A percentile compares a stretch with the other conserved stretches of the same genome.
phyloP scores from a whole-genome alignment of 805 yeast species.

The Phaffomyces thermotolerans region DNA sequence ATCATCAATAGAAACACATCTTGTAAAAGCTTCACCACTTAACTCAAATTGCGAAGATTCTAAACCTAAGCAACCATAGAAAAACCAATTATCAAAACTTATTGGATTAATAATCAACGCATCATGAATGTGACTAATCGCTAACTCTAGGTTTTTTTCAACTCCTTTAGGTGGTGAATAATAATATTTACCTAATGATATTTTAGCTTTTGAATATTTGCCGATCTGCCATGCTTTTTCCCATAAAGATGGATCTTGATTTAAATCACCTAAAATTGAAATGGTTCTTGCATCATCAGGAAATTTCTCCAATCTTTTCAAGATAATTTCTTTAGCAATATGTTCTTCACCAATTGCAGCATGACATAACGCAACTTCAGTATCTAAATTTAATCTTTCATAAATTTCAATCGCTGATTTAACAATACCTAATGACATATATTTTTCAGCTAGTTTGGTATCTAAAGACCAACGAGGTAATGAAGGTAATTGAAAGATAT shows the following conservation, averaged over 20 bases:
- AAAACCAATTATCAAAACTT: slow-evolving; percentile 77
- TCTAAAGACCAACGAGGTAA: slow-evolving; percentile 86
- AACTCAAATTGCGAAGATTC: slow-evolving; percentile 62
- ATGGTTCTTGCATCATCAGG: slow-evolving; percentile 80
- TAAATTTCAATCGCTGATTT: slow-evolving; percentile 87
- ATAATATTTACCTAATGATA: slow-evolving; percentile 67
- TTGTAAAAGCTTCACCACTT: slow-evolving; percentile 87
- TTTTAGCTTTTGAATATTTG: slow-evolving; percentile 76
- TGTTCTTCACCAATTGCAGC: slow-evolving; percentile 74
- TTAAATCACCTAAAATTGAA: slow-evolving; percentile 80
- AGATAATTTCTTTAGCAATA: slow-evolving; percentile 56
- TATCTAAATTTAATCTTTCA: slow-evolving; percentile 64
- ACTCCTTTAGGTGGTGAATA: slow-evolving; percentile 62
- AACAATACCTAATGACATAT: slow-evolving; percentile 75
- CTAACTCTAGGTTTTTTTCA: slow-evolving; percentile 41
- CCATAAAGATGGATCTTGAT: slow-evolving; percentile 73
- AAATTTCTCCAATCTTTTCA: slow-evolving; percentile 42
- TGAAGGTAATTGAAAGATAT: slow-evolving; percentile 66
- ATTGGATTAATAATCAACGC: slow-evolving; percentile 69
- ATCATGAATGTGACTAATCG: slow-evolving; percentile 66
- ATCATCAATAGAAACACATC: slow-evolving; percentile 84
- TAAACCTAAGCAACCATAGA: slow-evolving; percentile 86
- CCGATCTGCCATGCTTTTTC: slow-evolving; percentile 82
- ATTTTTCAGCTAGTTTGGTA: slow-evolving; percentile 73
- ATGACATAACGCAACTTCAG: slow-evolving; percentile 85